These are phyloP conservation scores for Cucumis melo DNA, from an alignment of 306 rosid species.

Conservation along the genomic window DNA sequence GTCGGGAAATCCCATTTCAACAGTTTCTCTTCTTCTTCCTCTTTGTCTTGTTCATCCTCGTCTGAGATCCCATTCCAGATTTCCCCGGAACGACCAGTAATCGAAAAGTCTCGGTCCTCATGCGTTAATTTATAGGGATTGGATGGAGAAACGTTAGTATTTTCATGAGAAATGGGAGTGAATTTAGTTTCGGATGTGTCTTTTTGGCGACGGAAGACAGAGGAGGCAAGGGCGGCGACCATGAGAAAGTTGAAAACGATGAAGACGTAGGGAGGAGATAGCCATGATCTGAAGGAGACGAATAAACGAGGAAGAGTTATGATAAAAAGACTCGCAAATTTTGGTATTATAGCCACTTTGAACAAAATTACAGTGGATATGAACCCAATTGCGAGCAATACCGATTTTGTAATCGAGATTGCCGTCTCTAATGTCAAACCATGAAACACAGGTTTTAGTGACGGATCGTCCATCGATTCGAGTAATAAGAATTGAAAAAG, in stretches of 20 bases:
- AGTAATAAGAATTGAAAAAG: neutral
- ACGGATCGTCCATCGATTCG: neutral
- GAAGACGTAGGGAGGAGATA: slow-evolving; percentile 46
- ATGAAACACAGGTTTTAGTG: neutral
- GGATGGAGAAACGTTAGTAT: neutral
- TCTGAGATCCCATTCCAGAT: neutral
- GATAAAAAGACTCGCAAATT: slow-evolving; percentile 22
- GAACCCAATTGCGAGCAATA: slow-evolving; percentile 40
- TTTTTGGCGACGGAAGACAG: slow-evolving; percentile 24
- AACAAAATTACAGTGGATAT: slow-evolving; percentile 36
- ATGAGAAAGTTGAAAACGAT: slow-evolving; percentile 64
- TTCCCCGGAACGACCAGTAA: neutral
- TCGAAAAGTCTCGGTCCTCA: slow-evolving; percentile 9
- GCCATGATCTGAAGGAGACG: slow-evolving; percentile 29
- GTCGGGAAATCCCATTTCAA: neutral
- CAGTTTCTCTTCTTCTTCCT: neutral
- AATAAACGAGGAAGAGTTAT: slow-evolving; percentile 51
- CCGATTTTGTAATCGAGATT: slow-evolving; percentile 34
- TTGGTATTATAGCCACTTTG: slow-evolving; percentile 51
- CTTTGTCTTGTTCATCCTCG: neutral
- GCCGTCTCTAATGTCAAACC: slow-evolving; percentile 32
- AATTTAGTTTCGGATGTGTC: neutral
- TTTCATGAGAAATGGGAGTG: neutral
- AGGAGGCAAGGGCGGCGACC: slow-evolving; percentile 50
- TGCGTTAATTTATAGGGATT: neutral